phyloP scores from a whole-genome alignment of 2,329 filamentous ascomycete species.

The Scytalidium lignicola region DNA sequence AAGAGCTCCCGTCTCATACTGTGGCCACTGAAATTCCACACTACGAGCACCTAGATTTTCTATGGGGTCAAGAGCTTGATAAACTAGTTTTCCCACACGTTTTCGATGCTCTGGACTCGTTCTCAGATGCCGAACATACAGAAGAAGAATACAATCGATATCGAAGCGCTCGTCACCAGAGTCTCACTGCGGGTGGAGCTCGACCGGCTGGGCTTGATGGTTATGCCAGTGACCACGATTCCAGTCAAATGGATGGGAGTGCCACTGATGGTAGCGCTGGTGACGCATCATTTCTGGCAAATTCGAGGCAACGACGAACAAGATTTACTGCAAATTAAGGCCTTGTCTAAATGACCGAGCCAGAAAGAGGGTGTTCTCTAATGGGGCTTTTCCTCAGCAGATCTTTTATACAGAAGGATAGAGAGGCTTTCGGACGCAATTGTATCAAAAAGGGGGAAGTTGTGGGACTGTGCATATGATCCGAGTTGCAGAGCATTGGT shows the following conservation, averaged over 20 bases:
- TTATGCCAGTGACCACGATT: not conserved
- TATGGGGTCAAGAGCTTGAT: slow-evolving; percentile 87
- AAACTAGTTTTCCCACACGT: slow-evolving; percentile 84
- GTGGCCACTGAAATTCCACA: slow-evolving; percentile 81
- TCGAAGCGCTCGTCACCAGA: slow-evolving; percentile 22
- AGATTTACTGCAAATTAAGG: not conserved
- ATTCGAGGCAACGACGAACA: not conserved
- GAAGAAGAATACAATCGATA: slow-evolving; percentile 58
- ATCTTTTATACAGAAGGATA: too few species aligned
- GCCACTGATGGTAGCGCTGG: not conserved
- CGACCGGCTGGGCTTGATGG: slow-evolving; percentile 4
- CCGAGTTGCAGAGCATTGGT: too few species aligned
- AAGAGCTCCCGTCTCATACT: slow-evolving; percentile 79
- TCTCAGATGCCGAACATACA: slow-evolving; percentile 52
- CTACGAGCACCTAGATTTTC: slow-evolving; percentile 94
- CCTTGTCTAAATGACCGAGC: not conserved
- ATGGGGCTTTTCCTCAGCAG: too few species aligned
- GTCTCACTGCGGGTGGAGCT: slow-evolving; percentile 13
- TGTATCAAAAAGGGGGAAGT: too few species aligned
- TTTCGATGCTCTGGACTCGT: slow-evolving; percentile 78
- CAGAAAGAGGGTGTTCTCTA: too few species aligned
- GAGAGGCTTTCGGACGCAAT: too few species aligned
- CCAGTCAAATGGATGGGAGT: not conserved
- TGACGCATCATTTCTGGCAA: not conserved
- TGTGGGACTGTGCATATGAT: too few species aligned